Conservation (phyloP, 306 rosid genomes). For the Cicer chorassanicum region DNA sequence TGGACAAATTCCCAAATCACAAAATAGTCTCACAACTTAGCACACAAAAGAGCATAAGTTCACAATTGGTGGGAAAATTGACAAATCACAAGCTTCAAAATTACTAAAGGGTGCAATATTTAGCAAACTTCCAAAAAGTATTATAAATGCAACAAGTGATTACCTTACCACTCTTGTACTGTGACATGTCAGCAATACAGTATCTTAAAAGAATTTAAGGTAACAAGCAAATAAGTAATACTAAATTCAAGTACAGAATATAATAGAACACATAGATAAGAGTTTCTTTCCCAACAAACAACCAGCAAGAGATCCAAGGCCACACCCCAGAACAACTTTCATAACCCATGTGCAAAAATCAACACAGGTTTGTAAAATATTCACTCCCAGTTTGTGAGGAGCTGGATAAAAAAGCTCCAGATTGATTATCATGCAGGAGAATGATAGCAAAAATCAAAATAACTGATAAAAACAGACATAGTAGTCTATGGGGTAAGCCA, state of each 20-base stretch:
- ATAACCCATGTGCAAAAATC: constrained; percentile 22
- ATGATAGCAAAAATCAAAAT: background rate
- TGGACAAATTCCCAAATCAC: background rate
- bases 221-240: constrained; percentile 44
- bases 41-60: background rate
- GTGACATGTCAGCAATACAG: constrained; percentile 96
- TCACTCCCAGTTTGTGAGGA: constrained; percentile 8
- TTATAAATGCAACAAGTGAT: constrained; percentile 4
- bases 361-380: constrained; percentile 25
- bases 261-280: background rate
- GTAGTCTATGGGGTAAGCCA: background rate
- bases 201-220: constrained; percentile 80
- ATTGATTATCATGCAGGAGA: background rate
- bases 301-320: constrained; percentile 11
- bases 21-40: background rate
- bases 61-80: background rate
- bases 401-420: constrained; percentile 9
- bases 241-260: constrained; percentile 18
- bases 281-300: background rate
- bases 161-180: constrained; percentile 96
- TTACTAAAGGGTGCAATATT: constrained; percentile 5
- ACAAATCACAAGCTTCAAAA: constrained; percentile 6
- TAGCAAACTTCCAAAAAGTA: background rate
- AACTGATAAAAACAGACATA: background rate
- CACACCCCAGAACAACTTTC: constrained; percentile 9